Conservation (phyloP, 2,329 filamentous ascomycete species). For the Proliferodiscus dingleyae region DNA sequence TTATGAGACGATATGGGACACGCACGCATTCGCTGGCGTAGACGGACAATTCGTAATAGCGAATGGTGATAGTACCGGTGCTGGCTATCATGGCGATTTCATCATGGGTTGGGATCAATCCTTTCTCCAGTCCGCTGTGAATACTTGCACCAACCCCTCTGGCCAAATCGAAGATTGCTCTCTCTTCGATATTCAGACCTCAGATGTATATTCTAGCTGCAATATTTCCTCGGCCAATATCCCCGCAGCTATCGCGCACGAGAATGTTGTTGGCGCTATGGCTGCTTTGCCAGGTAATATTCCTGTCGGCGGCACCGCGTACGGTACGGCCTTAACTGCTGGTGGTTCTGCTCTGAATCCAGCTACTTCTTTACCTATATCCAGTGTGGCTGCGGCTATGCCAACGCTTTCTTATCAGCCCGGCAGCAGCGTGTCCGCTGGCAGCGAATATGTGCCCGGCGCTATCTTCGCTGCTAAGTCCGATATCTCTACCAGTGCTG, state of each 20-base stretch:
- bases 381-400: conserved; percentile 10
- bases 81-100: conserved; percentile 76
- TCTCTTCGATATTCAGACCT: conserved; percentile 65
- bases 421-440: conserved; percentile 6
- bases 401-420: not conserved
- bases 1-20: conserved; percentile 82
- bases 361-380: conserved; percentile 11
- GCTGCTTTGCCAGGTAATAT: conserved; percentile 62
- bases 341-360: conserved; percentile 9
- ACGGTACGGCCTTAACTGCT: conserved; percentile 28
- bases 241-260: conserved; percentile 49
- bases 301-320: conserved; percentile 39
- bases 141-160: conserved; percentile 66
- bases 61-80: conserved; percentile 76
- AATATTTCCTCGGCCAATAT: conserved; percentile 46
- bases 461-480: conserved; percentile 28
- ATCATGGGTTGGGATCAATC: conserved; percentile 69
- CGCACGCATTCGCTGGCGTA: conserved; percentile 55
- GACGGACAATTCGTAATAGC: conserved; percentile 69
- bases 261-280: conserved; percentile 52
- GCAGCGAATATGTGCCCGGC: conserved; percentile 24
- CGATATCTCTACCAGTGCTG: not conserved
- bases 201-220: conserved; percentile 53
- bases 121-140: conserved; percentile 66
- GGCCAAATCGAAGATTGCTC: conserved; percentile 70